Evolutionary conservation across 768 basidiomycete genomes (phyloP), one percentile per base, ranked within the genome.

Genomic region (Cubamyces lactineus): DNA sequence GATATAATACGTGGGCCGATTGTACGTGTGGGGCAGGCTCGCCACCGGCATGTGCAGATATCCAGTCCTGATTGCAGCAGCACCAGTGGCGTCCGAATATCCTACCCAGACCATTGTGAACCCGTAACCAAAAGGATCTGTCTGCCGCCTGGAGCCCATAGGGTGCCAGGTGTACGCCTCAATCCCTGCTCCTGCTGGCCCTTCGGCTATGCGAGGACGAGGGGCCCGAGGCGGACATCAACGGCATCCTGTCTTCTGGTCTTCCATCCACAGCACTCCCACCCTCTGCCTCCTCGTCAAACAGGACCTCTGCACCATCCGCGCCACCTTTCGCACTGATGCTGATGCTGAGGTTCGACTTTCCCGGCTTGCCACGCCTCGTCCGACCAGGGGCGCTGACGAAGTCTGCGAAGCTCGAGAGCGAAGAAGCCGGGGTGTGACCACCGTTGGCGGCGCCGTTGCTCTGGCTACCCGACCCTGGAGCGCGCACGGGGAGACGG

Each of bases 341-440:
- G 61, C 61, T 59, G 47, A 65, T 42, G 59, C 66, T 66, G 28
- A 67, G 62, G 48, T 64, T 65, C 19, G 65, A 66, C 50, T 59
- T 63, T 39, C 68, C 68, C 5, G 70, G 66, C 57, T 70, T 68
- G 13, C 49, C 58, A 16, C 65, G 60, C 5, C 71, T 70, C 42
- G 64, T 56, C 46, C 70, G 69, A 28, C 68, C 69, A 6, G 87
- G 86, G 0, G 83, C 84, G 67, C 79, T 82, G 53, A 86, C 81
- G 69, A 88, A 87, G 69, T 89, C 87, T 7, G 85, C 79, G 70
- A 88, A 82, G 68, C 82, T 82, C 6, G 86, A 77, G 38, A 82
- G 72, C 28, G 81, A 82, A 67, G 71, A 71, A 19, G 57, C 41
- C 17, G 62, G 64, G 11, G 61, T 62, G 55, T 59, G 66, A n/a